phyloP scores from a whole-genome alignment of 192 early-diverging fungal species.

The Backusella tarrabulga region DNA sequence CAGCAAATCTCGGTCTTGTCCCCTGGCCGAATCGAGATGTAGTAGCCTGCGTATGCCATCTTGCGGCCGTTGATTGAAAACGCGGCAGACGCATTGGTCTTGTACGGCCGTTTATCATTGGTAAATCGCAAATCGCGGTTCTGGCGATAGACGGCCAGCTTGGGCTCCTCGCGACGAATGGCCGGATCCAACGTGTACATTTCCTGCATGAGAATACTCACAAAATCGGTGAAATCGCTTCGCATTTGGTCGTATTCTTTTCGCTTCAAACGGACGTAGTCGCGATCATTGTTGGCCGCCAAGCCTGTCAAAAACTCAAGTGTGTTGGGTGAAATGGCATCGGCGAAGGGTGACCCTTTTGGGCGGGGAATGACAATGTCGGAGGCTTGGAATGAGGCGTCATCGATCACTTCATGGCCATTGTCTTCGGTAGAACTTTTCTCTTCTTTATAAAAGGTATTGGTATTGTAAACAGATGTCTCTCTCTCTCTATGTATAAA shows the following conservation, averaged over 20 bases:
- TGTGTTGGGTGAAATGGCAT: slow-evolving; percentile 48
- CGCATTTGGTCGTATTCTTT: slow-evolving; percentile 30
- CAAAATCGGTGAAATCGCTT: slow-evolving; percentile 49
- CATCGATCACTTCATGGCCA: background rate
- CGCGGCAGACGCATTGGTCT: slow-evolving; percentile 40
- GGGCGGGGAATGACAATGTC: slow-evolving; percentile 19
- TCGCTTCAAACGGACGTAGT: slow-evolving; percentile 42
- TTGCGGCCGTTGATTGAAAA: slow-evolving; percentile 50
- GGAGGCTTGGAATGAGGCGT: background rate
- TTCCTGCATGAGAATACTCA: slow-evolving; percentile 39
- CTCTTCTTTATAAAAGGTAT: background rate
- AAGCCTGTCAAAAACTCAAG: slow-evolving; percentile 48
- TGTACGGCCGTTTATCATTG: slow-evolving; percentile 55
- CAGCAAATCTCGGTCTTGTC: slow-evolving; percentile 40
- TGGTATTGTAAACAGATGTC: background rate
- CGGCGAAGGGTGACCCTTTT: slow-evolving; percentile 36
- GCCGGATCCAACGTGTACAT: slow-evolving; percentile 44
- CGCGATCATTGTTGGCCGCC: slow-evolving; percentile 49
- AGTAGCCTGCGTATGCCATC: slow-evolving; percentile 50
- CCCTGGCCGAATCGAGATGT: slow-evolving; percentile 44
- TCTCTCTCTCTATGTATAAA: background rate
- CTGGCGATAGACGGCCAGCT: slow-evolving; percentile 45
- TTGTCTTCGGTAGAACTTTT: background rate
- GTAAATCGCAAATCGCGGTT: slow-evolving; percentile 63
- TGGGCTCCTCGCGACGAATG: slow-evolving; percentile 39